Evolutionary conservation across 805 yeast genomes (phyloP).

Genomic region (Sugiyamaella boreocaroliniensis): DNA sequence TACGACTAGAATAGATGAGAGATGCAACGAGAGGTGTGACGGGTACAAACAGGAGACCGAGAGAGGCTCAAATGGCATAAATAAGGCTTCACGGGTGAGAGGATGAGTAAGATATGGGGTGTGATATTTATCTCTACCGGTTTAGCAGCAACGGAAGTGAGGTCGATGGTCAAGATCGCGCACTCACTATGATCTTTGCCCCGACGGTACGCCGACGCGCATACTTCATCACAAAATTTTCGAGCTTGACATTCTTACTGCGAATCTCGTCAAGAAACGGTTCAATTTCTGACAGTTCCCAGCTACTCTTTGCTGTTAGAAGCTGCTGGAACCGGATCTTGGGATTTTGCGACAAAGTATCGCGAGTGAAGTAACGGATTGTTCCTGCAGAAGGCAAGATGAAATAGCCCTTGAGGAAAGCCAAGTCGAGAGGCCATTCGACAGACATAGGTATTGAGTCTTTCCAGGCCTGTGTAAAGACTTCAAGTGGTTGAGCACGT

Average conservation of each 20-base stretch:
- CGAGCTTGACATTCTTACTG: slow-evolving; percentile 46
- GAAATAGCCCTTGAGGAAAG: slow-evolving; percentile 49
- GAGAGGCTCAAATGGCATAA: no score
- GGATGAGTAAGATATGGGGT: no score
- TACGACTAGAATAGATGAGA: no score
- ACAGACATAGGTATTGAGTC: slow-evolving; percentile 33
- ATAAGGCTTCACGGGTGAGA: no score
- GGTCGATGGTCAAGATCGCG: slow-evolving; percentile 14
- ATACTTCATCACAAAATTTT: slow-evolving; percentile 54
- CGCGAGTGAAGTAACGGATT: slow-evolving; percentile 49
- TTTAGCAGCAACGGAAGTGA: no score
- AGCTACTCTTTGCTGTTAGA: slow-evolving; percentile 47
- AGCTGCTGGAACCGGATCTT: slow-evolving; percentile 44
- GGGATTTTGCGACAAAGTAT: slow-evolving; percentile 43
- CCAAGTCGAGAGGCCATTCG: slow-evolving; percentile 55
- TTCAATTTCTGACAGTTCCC: slow-evolving; percentile 56
- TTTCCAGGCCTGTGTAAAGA: slow-evolving; percentile 32
- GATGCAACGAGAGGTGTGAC: no score
- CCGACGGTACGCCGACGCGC: slow-evolving; percentile 49
- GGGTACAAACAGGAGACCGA: no score
- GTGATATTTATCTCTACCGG: no score
- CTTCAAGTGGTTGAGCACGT: slow-evolving; percentile 36
- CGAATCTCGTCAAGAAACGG: slow-evolving; percentile 62
- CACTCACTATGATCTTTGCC: slow-evolving; percentile 34
- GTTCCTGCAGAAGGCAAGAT: slow-evolving; percentile 40